Conservation (phyloP, 768 basidiomycete genomes). For the Phlebiopsis flavidoalba region DNA sequence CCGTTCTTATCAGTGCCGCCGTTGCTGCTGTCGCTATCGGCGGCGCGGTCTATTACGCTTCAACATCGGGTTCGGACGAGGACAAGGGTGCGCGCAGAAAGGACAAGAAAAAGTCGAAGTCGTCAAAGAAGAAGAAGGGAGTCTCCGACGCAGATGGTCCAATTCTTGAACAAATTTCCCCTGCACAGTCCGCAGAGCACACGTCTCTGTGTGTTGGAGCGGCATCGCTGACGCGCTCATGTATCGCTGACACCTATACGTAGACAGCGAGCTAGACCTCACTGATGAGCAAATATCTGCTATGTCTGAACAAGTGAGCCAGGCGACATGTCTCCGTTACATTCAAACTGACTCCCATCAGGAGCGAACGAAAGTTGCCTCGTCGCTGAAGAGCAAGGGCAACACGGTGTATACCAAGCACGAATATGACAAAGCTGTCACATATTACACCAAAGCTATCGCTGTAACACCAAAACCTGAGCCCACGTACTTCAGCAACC, state of each 20-base stretch:
- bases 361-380: constrained; percentile 64
- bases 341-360: constrained; percentile 20
- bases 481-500: constrained; percentile 94
- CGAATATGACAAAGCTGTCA: constrained; percentile 53
- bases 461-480: constrained; percentile 72
- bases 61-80: constrained; percentile 43
- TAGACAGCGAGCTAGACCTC: constrained; percentile 38
- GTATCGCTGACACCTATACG: not conserved
- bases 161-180: constrained; percentile 70
- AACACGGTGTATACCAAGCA: constrained; percentile 64
- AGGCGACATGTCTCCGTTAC: not conserved
- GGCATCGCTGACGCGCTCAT: not conserved
- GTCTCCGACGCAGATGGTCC: constrained; percentile 63
- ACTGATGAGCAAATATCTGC: constrained; percentile 51
- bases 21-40: constrained; percentile 68
- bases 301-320: constrained; percentile 52
- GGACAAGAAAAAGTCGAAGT: constrained; percentile 39
- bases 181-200: constrained; percentile 31
- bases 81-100: constrained; percentile 43
- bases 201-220: constrained; percentile 18
- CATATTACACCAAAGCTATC: constrained; percentile 73
- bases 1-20: constrained; percentile 66
- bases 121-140: constrained; percentile 56
- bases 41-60: constrained; percentile 73
- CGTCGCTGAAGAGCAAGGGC: constrained; percentile 63